A percentile compares a stretch with the other conserved stretches of the same genome.
Conservation (phyloP, 2,329 filamentous ascomycete genomes). For the Raffaelea arxii region DNA sequence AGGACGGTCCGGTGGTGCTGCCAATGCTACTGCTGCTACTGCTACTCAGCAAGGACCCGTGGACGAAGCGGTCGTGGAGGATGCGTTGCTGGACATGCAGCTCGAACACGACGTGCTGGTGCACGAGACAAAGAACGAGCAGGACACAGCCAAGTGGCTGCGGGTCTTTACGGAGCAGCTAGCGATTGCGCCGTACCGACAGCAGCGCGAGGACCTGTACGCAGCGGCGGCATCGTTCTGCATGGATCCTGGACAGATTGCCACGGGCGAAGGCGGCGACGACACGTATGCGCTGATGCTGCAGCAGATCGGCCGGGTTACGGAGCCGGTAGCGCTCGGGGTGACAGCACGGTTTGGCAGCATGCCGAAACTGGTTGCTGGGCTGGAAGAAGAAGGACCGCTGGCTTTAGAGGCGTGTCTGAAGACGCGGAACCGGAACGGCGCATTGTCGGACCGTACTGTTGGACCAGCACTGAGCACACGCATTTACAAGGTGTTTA, state of each 20-base stretch:
- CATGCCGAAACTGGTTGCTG: constrained; percentile 47
- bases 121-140: constrained; percentile 52
- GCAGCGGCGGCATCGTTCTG: constrained; percentile 57
- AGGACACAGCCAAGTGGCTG: constrained; percentile 66
- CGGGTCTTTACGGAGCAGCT: constrained; percentile 68
- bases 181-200: constrained; percentile 63
- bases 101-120: constrained; percentile 55
- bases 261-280: constrained; percentile 50
- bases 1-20: constrained; percentile 21
- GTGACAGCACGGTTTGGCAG: constrained; percentile 52
- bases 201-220: constrained; percentile 35
- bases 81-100: constrained; percentile 61
- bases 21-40: constrained; percentile 34
- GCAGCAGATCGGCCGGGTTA: constrained; percentile 63
- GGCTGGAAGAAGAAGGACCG: constrained; percentile 49
- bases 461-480: constrained; percentile 50
- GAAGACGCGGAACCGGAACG: constrained; percentile 48
- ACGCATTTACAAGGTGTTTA: constrained; percentile 51
- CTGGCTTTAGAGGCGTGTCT: constrained; percentile 50
- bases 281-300: constrained; percentile 70
- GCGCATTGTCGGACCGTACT: constrained; percentile 41
- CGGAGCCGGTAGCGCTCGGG: constrained; percentile 61
- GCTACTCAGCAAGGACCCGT: constrained; percentile 24
- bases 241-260: constrained; percentile 70
- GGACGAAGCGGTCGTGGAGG: constrained; percentile 59